phyloP scores from a whole-genome alignment of 164 flowering plant genomes.

The Buxus sempervirens region DNA sequence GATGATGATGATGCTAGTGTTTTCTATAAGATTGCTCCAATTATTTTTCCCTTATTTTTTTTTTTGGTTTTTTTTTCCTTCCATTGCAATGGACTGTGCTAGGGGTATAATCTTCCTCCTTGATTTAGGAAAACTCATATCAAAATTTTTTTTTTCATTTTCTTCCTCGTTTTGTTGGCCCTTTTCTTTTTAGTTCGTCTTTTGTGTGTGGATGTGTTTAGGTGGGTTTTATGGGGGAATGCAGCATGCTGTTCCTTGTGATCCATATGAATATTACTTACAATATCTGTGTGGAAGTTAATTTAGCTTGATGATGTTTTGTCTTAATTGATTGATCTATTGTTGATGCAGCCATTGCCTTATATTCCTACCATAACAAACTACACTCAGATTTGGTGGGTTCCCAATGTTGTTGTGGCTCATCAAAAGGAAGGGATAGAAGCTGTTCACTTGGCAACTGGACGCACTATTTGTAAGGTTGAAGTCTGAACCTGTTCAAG shows the following conservation, averaged over 20 bases:
- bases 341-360: conserved; percentile 49
- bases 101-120: background rate
- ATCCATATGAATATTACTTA: background rate
- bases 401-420: conserved; percentile 96
- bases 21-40: too few relatives aligned
- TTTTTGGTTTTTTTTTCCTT: too few relatives aligned
- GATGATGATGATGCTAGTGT: too few relatives aligned
- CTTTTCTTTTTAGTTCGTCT: too few relatives aligned
- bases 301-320: conserved; percentile 4
- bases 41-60: too few relatives aligned
- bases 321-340: conserved; percentile 8
- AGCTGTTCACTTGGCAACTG: conserved; percentile 92
- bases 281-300: background rate
- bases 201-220: too few relatives aligned
- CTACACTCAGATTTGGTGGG: conserved; percentile 95
- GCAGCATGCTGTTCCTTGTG: background rate
- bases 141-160: background rate
- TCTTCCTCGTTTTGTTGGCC: too few relatives aligned
- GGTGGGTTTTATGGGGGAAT: too few relatives aligned
- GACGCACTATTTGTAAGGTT: conserved; percentile 93
- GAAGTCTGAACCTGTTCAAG: conserved; percentile 1
- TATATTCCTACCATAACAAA: conserved; percentile 95
- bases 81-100: background rate
- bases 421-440: conserved; percentile 98
- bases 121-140: background rate